These are phyloP conservation scores for Rosa lucieae DNA, from an alignment of 306 rosid genomes.

Conservation along the genomic window DNA sequence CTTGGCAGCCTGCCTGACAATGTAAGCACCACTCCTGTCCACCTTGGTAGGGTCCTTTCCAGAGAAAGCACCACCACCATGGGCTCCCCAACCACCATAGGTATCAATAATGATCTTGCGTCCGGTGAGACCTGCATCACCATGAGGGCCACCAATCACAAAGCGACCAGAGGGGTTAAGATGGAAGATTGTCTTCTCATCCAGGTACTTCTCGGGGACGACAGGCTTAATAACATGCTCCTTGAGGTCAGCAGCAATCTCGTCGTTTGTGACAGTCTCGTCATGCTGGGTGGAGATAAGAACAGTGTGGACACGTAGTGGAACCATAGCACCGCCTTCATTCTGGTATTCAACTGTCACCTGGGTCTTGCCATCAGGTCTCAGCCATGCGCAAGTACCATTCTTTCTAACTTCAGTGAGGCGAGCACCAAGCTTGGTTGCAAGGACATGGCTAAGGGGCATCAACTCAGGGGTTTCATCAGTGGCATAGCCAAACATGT, in stretches of 20 bases:
- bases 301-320: slow-evolving; percentile 95
- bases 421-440: slow-evolving; percentile 91
- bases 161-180: slow-evolving; percentile 99
- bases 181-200: slow-evolving; percentile 98
- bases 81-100: slow-evolving; percentile 99
- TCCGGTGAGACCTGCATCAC: slow-evolving; percentile 99
- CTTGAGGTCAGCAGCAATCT: slow-evolving; percentile 93
- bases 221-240: slow-evolving; percentile 98
- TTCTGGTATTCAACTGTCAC: slow-evolving; percentile 93
- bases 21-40: slow-evolving; percentile 97
- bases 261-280: slow-evolving; percentile 91
- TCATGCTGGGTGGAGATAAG: slow-evolving; percentile 99
- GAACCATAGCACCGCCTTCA: slow-evolving; percentile 94
- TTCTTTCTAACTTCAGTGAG: slow-evolving; percentile 97
- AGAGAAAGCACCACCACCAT: slow-evolving; percentile 99
- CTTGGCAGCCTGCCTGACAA: slow-evolving; percentile 98
- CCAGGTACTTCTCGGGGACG: slow-evolving; percentile 92
- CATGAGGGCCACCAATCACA: slow-evolving; percentile 98
- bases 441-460: slow-evolving; percentile 98
- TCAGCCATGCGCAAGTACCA: slow-evolving; percentile 90
- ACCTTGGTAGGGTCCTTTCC: slow-evolving; percentile 99
- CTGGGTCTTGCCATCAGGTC: slow-evolving; percentile 99
- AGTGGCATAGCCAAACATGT: slow-evolving; percentile 99
- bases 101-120: slow-evolving; percentile 98
- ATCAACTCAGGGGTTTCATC: slow-evolving; percentile 95